These are phyloP conservation scores for Ceratocystis cubensis DNA, from an alignment of 2,329 filamentous ascomycete genomes.

Conservation along the genomic window DNA sequence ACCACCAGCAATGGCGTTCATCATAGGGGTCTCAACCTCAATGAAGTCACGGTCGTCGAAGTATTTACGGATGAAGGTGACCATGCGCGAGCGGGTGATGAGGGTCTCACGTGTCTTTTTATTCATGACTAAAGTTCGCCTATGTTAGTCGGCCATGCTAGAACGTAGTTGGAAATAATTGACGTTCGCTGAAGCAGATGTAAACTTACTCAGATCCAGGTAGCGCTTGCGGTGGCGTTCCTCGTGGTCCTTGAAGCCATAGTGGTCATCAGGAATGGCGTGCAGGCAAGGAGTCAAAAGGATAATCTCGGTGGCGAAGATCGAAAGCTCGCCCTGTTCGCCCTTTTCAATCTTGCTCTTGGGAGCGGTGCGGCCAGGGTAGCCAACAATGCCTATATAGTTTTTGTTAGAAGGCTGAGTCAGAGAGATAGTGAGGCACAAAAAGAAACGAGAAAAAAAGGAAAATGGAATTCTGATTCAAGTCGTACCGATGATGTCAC, in stretches of 20 bases:
- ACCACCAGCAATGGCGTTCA: slow-evolving; percentile 90
- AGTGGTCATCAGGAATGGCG: slow-evolving; percentile 78
- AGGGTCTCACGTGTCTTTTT: slow-evolving; percentile 72
- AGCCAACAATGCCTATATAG: slow-evolving; percentile 49
- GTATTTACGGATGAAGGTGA: slow-evolving; percentile 77
- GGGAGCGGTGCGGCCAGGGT: slow-evolving; percentile 70
- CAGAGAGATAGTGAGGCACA: too few relatives aligned
- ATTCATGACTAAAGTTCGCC: slow-evolving; percentile 57
- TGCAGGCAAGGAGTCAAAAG: slow-evolving; percentile 86
- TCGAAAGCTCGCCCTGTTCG: slow-evolving; percentile 79
- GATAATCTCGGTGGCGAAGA: slow-evolving; percentile 77
- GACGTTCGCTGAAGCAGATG: background rate
- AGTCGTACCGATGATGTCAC: slow-evolving; percentile 67
- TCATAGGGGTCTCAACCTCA: slow-evolving; percentile 94
- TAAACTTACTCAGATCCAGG: slow-evolving; percentile 56
- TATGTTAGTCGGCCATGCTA: background rate
- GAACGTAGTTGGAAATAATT: background rate
- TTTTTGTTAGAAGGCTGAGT: background rate
- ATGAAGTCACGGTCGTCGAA: slow-evolving; percentile 81
- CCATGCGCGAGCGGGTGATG: slow-evolving; percentile 64
- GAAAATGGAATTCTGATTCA: background rate
- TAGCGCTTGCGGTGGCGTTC: slow-evolving; percentile 87
- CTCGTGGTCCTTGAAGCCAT: slow-evolving; percentile 91
- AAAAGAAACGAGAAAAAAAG: background rate
- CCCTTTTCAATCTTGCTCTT: slow-evolving; percentile 72